Base-by-base conservation (phyloP, 1,284 basidiomycete species). In the Xerocomus nothofagi region DNA sequence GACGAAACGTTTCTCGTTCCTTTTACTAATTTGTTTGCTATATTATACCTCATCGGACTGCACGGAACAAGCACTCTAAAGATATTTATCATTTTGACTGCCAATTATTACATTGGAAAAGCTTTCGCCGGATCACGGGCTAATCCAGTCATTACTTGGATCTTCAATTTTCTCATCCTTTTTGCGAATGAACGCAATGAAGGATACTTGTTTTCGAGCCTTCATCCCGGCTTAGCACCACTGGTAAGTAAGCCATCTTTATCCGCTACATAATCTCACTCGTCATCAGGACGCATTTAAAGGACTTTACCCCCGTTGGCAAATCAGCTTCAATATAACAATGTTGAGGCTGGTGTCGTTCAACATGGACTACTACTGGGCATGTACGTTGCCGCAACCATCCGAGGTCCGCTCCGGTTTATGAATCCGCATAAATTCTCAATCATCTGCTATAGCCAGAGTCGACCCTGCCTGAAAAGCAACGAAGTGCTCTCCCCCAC, bases 311-410 rank as follows among this genome's bases (percentile, higher is more conserved):
- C 91, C 93, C 5, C 77, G 93, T 27, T 99, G 97, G 96, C 84
- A 98, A 62, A 80, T 98, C 63, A 84, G 78, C 59, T 98, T 96
- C 78, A 99, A 99, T 69, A 95, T 99, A 59, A 95, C 93, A 2
- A 97, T 97, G 91, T 78, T 99, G 29, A 82, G 97, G 14, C 79
- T 98, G 29, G 79, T 99, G 10, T 97, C 93, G 0, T 99, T 93
- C 73, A 88, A 84, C 49, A 82, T 98, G 79, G 96, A 99, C 66
- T 88, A 87, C 60, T 84, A 91, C 61, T 98, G 94, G 95, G 83
- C 87, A 9, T 80, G 72, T 55, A 73, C 68, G 14, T 58, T 63
- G 4, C 57, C 59, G 7, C 68, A 69, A 7, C 53, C 68, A 17
- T 42, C 64, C 34, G 74, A 81, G 66, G 82, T 84, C 57, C 55